Percentiles rank a stretch among this genome's conserved stretches.
phyloP scores from a whole-genome alignment of 148 eudicot species.

The Arbutus unedo region DNA sequence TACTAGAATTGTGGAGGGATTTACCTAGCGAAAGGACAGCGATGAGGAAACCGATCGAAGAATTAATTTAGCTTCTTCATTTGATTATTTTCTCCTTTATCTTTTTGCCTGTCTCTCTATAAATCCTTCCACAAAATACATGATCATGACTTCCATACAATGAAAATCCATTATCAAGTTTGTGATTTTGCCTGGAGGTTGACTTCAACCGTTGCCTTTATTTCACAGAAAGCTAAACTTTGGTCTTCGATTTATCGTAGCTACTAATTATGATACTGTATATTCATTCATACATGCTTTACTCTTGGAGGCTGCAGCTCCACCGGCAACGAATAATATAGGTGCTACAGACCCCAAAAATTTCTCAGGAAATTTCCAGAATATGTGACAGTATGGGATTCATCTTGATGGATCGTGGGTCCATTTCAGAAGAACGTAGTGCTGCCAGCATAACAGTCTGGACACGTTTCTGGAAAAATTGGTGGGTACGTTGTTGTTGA shows the following conservation, averaged over 20 bases:
- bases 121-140: neutral
- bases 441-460: neutral
- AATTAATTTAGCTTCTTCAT: neutral
- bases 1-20: neutral
- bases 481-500: neutral
- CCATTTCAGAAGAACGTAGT: neutral
- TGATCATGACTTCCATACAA: neutral
- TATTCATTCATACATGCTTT: neutral
- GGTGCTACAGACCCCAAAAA: neutral
- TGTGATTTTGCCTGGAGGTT: neutral
- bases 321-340: neutral
- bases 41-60: neutral
- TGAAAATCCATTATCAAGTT: neutral
- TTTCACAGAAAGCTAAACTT: neutral
- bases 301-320: neutral
- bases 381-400: neutral
- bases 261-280: neutral
- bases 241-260: too few species aligned
- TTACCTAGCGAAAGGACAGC: neutral
- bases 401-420: neutral
- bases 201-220: neutral
- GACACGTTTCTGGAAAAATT: neutral
- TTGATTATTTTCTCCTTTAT: neutral
- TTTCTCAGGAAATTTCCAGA: neutral
- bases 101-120: neutral